A percentile compares a stretch with the other conserved stretches of the same genome.
Evolutionary conservation across 805 yeast species (phyloP).

Genomic region (Yarrowia divulgata): DNA sequence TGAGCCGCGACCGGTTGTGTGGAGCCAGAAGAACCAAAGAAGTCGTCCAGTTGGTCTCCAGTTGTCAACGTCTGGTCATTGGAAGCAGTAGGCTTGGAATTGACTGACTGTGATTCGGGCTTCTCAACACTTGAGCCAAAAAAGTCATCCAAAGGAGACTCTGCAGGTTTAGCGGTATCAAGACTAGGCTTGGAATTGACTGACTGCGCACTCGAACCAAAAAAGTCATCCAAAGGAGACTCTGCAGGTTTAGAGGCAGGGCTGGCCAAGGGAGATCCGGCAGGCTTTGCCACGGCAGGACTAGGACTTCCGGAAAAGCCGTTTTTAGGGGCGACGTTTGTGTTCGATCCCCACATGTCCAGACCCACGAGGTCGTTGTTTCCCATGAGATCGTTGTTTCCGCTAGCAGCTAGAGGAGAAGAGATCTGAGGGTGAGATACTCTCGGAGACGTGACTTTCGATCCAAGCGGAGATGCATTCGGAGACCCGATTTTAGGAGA

Average conservation of each 20-base stretch:
- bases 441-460: not conserved
- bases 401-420: conserved; percentile 4
- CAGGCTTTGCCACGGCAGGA: not conserved
- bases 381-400: not conserved
- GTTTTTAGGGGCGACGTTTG: not conserved
- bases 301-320: not conserved
- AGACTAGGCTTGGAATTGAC: too few species aligned
- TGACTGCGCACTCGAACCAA: not conserved
- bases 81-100: too few species aligned
- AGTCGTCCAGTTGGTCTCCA: conserved; percentile 6
- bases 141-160: conserved; percentile 11
- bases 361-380: not conserved
- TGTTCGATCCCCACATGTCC: not conserved
- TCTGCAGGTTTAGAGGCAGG: not conserved
- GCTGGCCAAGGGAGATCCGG: not conserved
- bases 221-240: conserved; percentile 2
- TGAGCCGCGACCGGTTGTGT: not conserved
- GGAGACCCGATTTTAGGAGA: conserved; percentile 8
- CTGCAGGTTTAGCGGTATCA: too few species aligned
- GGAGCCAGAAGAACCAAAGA: not conserved
- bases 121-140: not conserved
- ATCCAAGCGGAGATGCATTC: not conserved
- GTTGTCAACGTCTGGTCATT: too few species aligned
- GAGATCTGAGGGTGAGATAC: conserved; percentile 16
- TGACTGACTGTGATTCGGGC: not conserved